These are phyloP conservation scores for Papiliotrema fonsecae DNA, from an alignment of 1,284 basidiomycete species.

Conservation along the genomic window DNA sequence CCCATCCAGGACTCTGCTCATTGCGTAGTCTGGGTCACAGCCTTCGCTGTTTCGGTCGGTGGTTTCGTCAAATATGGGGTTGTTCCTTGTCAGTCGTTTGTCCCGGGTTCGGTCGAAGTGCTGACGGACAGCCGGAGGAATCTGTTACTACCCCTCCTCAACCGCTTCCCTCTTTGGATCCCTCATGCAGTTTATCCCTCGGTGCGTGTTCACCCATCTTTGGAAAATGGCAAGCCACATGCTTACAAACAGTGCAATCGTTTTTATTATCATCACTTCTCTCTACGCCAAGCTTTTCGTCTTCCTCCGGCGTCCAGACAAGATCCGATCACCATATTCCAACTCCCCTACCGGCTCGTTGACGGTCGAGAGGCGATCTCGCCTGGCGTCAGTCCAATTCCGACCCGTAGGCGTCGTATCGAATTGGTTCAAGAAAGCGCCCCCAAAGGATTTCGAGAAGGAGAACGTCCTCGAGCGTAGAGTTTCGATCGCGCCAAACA, in stretches of 20 bases:
- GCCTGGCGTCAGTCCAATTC: neutral
- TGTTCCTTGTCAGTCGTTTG: constrained; percentile 22
- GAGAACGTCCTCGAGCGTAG: neutral
- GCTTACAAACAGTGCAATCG: constrained; percentile 26
- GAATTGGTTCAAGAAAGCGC: neutral
- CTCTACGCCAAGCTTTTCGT: constrained; percentile 48
- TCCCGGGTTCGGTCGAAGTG: neutral
- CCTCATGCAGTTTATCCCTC: constrained; percentile 48
- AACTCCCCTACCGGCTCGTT: constrained; percentile 18
- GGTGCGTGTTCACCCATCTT: constrained; percentile 14
- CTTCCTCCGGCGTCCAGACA: constrained; percentile 48
- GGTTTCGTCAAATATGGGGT: constrained; percentile 25
- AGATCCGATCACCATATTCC: constrained; percentile 39
- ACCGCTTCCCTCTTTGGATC: constrained; percentile 42
- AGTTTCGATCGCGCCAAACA: neutral
- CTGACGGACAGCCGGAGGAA: constrained; percentile 30
- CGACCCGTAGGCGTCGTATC: constrained; percentile 2
- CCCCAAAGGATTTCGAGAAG: neutral
- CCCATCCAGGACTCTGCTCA: neutral
- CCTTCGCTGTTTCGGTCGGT: constrained; percentile 8
- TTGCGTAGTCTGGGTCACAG: constrained; percentile 25
- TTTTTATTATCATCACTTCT: constrained; percentile 41
- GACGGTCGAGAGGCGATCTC: constrained; percentile 1
- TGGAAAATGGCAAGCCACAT: neutral
- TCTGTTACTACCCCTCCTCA: constrained; percentile 39